These are phyloP conservation scores for Capronia epimyces DNA, from an alignment of 2,329 filamentous ascomycete genomes.

Conservation along the genomic window DNA sequence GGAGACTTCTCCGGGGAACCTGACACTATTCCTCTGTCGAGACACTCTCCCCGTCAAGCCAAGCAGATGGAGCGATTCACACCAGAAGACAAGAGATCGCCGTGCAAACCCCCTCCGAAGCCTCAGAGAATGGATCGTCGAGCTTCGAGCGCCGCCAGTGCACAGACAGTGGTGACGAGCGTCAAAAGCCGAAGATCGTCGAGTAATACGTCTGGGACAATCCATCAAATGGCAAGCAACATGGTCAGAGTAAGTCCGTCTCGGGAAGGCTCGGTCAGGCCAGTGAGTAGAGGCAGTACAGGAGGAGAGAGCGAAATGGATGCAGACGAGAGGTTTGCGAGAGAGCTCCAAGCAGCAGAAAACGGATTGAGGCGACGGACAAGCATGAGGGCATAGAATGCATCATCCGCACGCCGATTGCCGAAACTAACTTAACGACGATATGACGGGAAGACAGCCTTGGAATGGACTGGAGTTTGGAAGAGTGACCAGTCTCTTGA, in stretches of 20 bases:
- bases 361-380: conserved; percentile 27
- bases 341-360: conserved; percentile 27
- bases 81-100: conserved; percentile 31
- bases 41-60: conserved; percentile 43
- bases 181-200: conserved; percentile 24
- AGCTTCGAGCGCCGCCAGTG: conserved; percentile 24
- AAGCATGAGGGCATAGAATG: conserved; percentile 26
- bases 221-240: conserved; percentile 15
- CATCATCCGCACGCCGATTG: not conserved
- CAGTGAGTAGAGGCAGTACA: conserved; percentile 14
- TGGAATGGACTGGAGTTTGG: conserved; percentile 2
- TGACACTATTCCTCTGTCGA: conserved; percentile 38
- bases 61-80: conserved; percentile 39
- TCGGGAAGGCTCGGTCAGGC: conserved; percentile 6
- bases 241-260: conserved; percentile 13
- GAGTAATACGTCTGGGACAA: conserved; percentile 25
- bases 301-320: conserved; percentile 24
- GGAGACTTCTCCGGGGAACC: conserved; percentile 28
- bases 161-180: conserved; percentile 15
- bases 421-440: conserved; percentile 1
- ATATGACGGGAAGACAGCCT: conserved; percentile 13
- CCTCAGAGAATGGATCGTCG: conserved; percentile 12
- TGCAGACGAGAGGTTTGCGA: conserved; percentile 26
- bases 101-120: conserved; percentile 16
- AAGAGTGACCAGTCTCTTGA: not conserved